A percentile compares a stretch with the other conserved stretches of the same genome.
Conservation (phyloP, 805 yeast genomes). For the Metschnikowia picachoensis region DNA sequence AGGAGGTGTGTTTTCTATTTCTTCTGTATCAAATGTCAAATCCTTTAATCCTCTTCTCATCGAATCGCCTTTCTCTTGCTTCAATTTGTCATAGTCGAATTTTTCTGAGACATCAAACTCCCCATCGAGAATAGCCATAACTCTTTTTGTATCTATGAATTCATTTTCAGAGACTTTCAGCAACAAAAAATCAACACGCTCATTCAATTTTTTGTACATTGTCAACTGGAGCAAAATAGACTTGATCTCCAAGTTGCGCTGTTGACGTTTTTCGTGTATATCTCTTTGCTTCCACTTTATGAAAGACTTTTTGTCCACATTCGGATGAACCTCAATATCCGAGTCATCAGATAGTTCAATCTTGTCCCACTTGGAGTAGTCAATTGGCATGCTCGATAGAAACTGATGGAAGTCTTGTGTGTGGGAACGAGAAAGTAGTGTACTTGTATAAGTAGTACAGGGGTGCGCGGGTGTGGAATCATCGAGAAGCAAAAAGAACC, state of each 20-base stretch:
- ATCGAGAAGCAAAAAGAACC: too few species aligned
- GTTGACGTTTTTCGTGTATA: conserved; percentile 87
- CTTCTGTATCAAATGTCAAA: conserved; percentile 33
- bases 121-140: conserved; percentile 40
- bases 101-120: conserved; percentile 58
- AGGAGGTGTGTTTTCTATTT: conserved; percentile 48
- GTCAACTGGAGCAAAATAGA: conserved; percentile 71
- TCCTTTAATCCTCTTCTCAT: conserved; percentile 43
- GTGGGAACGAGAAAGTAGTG: too few species aligned
- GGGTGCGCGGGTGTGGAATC: too few species aligned
- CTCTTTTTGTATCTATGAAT: conserved; percentile 27
- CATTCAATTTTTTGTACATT: conserved; percentile 74
- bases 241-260: conserved; percentile 73
- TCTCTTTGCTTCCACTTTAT: conserved; percentile 96
- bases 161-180: conserved; percentile 37
- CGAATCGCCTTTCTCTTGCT: conserved; percentile 36
- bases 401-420: too few species aligned
- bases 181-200: conserved; percentile 65
- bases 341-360: conserved; percentile 95
- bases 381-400: conserved; percentile 61
- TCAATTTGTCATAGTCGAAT: conserved; percentile 43
- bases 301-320: conserved; percentile 90
- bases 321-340: conserved; percentile 96
- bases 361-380: conserved; percentile 97
- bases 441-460: too few species aligned